Evolutionary conservation across 768 basidiomycete genomes (phyloP).

Genomic region (Leccinum aurantiacum): DNA sequence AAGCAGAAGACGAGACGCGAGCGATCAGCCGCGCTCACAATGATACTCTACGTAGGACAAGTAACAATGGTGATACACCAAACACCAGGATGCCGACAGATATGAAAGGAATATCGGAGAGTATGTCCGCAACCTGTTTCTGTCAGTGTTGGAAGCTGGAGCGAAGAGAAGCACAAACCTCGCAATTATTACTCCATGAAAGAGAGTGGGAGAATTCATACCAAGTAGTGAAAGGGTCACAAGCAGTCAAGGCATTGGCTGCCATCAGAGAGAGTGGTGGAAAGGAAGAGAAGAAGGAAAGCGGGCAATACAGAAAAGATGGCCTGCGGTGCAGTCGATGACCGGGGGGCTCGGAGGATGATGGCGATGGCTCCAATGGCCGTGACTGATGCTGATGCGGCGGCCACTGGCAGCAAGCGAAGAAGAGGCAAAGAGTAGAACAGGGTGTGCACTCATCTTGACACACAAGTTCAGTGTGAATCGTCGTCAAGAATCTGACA

Average conservation of each 20-base stretch:
- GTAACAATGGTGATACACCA: conserved; percentile 56
- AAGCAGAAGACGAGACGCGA: background rate
- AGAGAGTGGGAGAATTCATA: conserved; percentile 32
- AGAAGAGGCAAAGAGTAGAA: background rate
- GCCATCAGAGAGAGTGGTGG: conserved; percentile 22
- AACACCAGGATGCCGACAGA: conserved; percentile 65
- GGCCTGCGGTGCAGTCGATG: conserved; percentile 6
- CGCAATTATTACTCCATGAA: conserved; percentile 41
- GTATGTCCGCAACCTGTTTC: conserved; percentile 51
- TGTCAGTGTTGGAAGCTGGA: conserved; percentile 6
- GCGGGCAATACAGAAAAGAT: background rate
- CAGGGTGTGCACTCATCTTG: background rate
- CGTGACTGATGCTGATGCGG: conserved; percentile 8
- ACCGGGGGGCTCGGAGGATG: background rate
- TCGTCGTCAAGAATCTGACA: conserved; percentile 2
- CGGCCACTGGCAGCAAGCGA: conserved; percentile 5
- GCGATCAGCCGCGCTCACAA: conserved; percentile 39
- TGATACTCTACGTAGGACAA: conserved; percentile 51
- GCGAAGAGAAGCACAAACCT: conserved; percentile 37
- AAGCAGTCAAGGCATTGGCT: conserved; percentile 12
- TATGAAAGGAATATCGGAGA: conserved; percentile 67
- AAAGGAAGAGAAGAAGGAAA: conserved; percentile 16
- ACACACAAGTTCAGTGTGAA: too few relatives aligned
- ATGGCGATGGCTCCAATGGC: background rate
- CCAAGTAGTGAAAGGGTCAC: conserved; percentile 12